Evolutionary conservation across 208 protist species (phyloP).

Genomic region (Acanthamoeba pearcei): DNA sequence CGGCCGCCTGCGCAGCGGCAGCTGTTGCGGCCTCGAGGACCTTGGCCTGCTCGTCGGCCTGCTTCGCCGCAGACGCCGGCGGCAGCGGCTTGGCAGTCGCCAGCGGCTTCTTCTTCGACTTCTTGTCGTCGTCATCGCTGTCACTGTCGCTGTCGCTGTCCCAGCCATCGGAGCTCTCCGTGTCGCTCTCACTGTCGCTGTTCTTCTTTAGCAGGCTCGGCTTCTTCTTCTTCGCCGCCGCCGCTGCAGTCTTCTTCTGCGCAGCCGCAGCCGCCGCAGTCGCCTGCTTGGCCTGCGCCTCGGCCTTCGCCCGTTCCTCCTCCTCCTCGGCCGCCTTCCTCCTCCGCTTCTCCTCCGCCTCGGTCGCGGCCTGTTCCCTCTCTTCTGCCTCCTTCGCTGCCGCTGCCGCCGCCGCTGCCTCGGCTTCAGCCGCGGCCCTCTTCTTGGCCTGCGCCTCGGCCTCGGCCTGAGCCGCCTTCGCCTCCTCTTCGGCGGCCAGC

Average conservation of each 20-base stretch:
- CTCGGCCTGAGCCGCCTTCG: not conserved
- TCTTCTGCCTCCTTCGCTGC: not conserved
- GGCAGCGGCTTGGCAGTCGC: not conserved
- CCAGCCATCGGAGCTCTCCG: conserved; percentile 16
- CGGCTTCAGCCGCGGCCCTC: not conserved
- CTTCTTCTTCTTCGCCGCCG: not conserved
- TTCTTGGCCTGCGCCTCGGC: not conserved
- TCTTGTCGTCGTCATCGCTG: not conserved
- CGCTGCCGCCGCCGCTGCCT: not conserved
- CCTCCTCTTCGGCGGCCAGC: not conserved
- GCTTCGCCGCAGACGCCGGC: too few species aligned
- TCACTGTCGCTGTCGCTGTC: conserved; percentile 25
- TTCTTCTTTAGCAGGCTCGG: conserved; percentile 54
- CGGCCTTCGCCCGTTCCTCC: not conserved
- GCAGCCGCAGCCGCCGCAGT: not conserved
- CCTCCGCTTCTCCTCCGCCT: not conserved
- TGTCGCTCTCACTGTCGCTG: conserved; percentile 65
- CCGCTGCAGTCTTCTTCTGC: not conserved
- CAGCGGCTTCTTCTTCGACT: conserved; percentile 10
- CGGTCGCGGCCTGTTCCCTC: not conserved
- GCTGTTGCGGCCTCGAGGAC: not conserved
- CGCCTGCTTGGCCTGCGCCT: conserved; percentile 8
- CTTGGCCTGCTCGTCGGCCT: not conserved
- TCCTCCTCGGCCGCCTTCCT: not conserved
- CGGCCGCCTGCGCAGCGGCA: not conserved